Evolutionary conservation across 2,329 filamentous ascomycete genomes (phyloP), one percentile per base, ranked within the genome.

Genomic region (Aspergillus sojae): DNA sequence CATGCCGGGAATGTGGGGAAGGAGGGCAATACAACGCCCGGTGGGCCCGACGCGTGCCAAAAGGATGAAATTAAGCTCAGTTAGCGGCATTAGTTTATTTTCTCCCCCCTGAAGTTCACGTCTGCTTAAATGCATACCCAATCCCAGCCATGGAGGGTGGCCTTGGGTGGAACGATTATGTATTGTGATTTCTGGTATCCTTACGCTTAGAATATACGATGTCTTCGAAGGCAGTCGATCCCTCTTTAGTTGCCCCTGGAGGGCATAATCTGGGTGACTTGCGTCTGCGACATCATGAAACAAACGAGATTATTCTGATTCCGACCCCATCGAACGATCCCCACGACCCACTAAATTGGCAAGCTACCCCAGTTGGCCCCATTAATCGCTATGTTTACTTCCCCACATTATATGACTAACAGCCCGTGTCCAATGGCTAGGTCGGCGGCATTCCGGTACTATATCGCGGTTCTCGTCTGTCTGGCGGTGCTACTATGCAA

Each of bases 401-500:
- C 36, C 39, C 39, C 39, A 41, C 39, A 19, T n/a, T 7, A 9
- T 19, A 9, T 19, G 39, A 41, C 39, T 41, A 41, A 41, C 19
- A 2, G 16, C 39, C 16, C 16, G 3, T 19, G 19, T 41, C 4
- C 19, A 19, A 41, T 41, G 39, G 19, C 39, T 41, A 41, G 39
- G 39, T 41, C 39, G 16, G 19, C 39, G 2, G 39, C 39, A 4
- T 41, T 41, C 39, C 39, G 39, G 7, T 41, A 41, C 39, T 41
- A 41, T 41, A 41, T 41, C 19, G 39, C 39, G 7, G 9, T 9
- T 3, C 39, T 41, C 6, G 39, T 41, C 39, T 41, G 61, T 82
- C 39, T 41, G 4, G 83, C 84, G 55, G 85, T 86, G 75, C 78
- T 85, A 64, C 79, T 86, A 72, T 84, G 80, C 74, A 86, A 86